These are phyloP conservation scores for Tuber brumale DNA, from an alignment of 495 filamentous ascomycete genomes.

Conservation along the genomic window DNA sequence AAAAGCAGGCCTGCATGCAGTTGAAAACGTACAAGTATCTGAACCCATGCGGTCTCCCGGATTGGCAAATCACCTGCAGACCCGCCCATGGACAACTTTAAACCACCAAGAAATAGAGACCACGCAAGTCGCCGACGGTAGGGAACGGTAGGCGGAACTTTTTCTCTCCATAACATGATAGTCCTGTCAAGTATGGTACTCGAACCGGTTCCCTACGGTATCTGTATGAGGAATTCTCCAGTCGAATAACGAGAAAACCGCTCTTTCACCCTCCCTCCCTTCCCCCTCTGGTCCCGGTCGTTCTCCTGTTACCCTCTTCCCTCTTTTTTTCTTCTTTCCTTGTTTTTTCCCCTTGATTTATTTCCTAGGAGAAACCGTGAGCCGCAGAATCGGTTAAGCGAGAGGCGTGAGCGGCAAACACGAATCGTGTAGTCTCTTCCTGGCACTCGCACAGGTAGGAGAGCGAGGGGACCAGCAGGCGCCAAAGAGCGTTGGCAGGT, in stretches of 20 bases:
- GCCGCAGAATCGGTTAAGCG: neutral
- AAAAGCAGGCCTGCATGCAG: neutral
- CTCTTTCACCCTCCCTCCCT: neutral
- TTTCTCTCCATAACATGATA: neutral
- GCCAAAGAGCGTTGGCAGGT: neutral
- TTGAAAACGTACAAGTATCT: conserved; percentile 1
- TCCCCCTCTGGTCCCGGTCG: neutral
- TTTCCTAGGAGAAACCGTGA: neutral
- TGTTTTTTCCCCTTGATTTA: no score
- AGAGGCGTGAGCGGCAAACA: neutral
- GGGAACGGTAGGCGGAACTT: neutral
- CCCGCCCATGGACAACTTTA: neutral
- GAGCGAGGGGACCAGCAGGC: neutral
- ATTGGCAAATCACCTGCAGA: neutral
- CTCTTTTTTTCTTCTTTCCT: neutral
- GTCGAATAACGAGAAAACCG: neutral
- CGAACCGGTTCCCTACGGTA: neutral
- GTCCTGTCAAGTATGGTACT: neutral
- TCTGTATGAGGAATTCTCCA: neutral
- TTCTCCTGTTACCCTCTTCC: neutral
- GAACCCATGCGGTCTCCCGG: neutral
- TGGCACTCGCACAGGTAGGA: neutral
- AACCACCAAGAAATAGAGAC: conserved; percentile 1
- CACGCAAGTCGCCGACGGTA: neutral
- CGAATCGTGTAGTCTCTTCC: neutral